Conservation (phyloP, 805 yeast genomes). For the Scheffersomyces spartinae region DNA sequence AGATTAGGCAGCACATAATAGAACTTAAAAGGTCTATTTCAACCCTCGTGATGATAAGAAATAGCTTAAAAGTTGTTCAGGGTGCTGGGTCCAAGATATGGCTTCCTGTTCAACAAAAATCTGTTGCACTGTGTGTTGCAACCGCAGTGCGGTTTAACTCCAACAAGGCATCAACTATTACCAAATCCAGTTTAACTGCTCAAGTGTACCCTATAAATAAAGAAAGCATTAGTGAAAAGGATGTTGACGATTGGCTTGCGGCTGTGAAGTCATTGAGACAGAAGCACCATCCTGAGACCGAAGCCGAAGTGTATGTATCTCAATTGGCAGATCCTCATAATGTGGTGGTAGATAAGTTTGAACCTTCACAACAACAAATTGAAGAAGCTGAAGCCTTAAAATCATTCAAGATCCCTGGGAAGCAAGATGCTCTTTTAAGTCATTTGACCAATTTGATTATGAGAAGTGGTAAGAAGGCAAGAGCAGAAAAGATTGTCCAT, state of each 20-base stretch:
- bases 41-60: background rate
- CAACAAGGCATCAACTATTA: conserved; percentile 1
- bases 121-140: conserved; percentile 1
- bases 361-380: conserved; percentile 56
- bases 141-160: conserved; percentile 3
- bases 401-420: conserved; percentile 45
- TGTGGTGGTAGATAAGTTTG: conserved; percentile 27
- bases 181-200: conserved; percentile 17
- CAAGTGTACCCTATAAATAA: conserved; percentile 27
- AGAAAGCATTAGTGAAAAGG: conserved; percentile 24
- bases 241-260: conserved; percentile 35
- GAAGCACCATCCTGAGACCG: conserved; percentile 20
- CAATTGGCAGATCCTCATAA: conserved; percentile 27
- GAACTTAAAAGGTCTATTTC: no score
- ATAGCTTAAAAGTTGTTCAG: background rate
- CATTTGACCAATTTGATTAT: conserved; percentile 79
- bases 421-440: conserved; percentile 58
- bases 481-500: conserved; percentile 61
- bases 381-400: conserved; percentile 41
- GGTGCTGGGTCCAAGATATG: conserved; percentile 2
- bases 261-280: conserved; percentile 30
- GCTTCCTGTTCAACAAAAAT: conserved; percentile 2
- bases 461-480: conserved; percentile 82
- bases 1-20: no score
- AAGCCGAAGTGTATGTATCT: conserved; percentile 26